These are phyloP conservation scores for Dothiorella sarmentorum DNA, from an alignment of 2,329 filamentous ascomycete genomes.

Conservation along the genomic window DNA sequence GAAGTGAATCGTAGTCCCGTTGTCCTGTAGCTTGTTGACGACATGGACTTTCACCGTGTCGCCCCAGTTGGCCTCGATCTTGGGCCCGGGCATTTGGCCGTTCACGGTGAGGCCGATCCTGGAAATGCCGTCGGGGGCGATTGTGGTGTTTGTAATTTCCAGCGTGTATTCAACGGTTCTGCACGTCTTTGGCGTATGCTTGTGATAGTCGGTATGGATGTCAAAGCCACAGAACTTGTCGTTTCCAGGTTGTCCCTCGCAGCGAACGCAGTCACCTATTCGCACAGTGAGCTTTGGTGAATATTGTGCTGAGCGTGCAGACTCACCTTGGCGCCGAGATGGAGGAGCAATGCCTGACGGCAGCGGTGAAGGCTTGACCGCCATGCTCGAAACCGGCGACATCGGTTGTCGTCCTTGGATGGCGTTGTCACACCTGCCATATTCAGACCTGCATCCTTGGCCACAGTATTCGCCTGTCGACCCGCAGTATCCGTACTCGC, in stretches of 20 bases:
- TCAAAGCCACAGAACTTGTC: slow-evolving; percentile 34
- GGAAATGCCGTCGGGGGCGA: slow-evolving; percentile 46
- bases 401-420: not conserved
- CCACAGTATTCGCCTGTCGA: slow-evolving; percentile 15
- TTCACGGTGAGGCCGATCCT: slow-evolving; percentile 43
- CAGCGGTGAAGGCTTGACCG: not conserved
- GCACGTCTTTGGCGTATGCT: slow-evolving; percentile 38
- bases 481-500: slow-evolving; percentile 21
- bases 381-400: not conserved
- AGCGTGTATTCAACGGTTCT: slow-evolving; percentile 43
- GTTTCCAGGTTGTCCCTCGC: slow-evolving; percentile 32
- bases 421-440: slow-evolving; percentile 13
- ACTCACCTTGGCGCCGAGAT: not conserved
- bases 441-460: slow-evolving; percentile 9
- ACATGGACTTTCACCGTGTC: slow-evolving; percentile 45
- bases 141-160: slow-evolving; percentile 42
- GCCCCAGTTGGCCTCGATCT: slow-evolving; percentile 44
- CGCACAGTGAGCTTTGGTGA: not conserved
- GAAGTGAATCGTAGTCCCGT: slow-evolving; percentile 63
- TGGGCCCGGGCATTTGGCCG: slow-evolving; percentile 47
- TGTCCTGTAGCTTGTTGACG: slow-evolving; percentile 51
- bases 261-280: slow-evolving; percentile 23
- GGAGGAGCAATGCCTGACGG: not conserved
- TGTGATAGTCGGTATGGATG: slow-evolving; percentile 36
- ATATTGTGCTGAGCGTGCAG: not conserved